These are phyloP conservation scores for Iris macrosiphon DNA, from an alignment of 106 monocot genomes.

Conservation along the genomic window DNA sequence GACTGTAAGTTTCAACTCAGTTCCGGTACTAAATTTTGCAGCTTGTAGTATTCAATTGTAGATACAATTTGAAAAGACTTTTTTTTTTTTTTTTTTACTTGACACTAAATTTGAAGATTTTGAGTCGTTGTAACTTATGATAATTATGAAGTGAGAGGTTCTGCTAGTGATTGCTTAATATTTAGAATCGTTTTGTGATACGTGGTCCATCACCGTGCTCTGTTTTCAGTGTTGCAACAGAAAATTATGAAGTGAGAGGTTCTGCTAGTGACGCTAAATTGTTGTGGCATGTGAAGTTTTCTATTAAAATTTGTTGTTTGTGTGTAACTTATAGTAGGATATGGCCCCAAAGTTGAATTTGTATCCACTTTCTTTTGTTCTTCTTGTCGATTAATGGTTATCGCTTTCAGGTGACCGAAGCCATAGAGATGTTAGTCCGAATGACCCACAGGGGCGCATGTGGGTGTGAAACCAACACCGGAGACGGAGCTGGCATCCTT, in stretches of 20 bases:
- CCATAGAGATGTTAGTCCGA: constrained; percentile 86
- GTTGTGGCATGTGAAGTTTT: neutral
- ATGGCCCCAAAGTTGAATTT: too few species aligned
- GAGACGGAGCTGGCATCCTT: constrained; percentile 98
- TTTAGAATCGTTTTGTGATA: too few species aligned
- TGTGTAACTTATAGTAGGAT: too few species aligned
- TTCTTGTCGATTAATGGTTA: too few species aligned
- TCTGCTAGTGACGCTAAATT: too few species aligned
- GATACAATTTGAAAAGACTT: too few species aligned
- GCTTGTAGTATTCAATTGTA: neutral
- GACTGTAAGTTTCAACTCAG: constrained; percentile 48
- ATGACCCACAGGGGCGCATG: constrained; percentile 99
- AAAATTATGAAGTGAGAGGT: too few species aligned
- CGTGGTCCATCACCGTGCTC: too few species aligned
- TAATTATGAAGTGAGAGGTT: too few species aligned
- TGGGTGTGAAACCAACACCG: constrained; percentile 95
- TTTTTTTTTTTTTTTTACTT: neutral
- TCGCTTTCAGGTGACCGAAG: constrained; percentile 88
- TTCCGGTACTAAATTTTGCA: neutral
- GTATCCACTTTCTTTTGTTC: too few species aligned
- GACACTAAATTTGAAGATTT: neutral
- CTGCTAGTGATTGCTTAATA: too few species aligned
- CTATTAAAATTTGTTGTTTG: neutral
- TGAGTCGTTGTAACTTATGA: neutral
- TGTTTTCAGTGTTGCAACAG: too few species aligned